These are phyloP conservation scores for Dothidotthia symphoricarpi DNA, from an alignment of 2,329 filamentous ascomycete species.

Conservation along the genomic window DNA sequence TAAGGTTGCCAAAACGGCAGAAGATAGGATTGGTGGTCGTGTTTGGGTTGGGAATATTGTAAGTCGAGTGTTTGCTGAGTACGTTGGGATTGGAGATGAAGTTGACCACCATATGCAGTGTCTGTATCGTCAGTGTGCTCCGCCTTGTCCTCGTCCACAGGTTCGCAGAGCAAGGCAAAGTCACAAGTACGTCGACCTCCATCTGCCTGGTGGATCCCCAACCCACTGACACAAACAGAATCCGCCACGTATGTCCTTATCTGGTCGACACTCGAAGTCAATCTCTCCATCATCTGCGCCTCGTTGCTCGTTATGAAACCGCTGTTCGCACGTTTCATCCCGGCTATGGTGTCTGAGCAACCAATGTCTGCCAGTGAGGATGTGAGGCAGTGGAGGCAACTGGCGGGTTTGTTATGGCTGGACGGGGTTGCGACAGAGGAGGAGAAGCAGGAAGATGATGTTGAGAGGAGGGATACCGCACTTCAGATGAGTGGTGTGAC, in stretches of 20 bases:
- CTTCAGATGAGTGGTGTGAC: conserved; percentile 1
- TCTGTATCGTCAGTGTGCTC: conserved; percentile 32
- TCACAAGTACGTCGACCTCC: conserved; percentile 25
- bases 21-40: conserved; percentile 34
- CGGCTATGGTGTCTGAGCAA: conserved; percentile 26
- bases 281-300: conserved; percentile 47
- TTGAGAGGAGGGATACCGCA: conserved; percentile 11
- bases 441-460: conserved; percentile 8
- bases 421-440: conserved; percentile 1
- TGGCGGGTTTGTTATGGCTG: conserved; percentile 15
- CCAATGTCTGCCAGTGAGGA: conserved; percentile 17
- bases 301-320: conserved; percentile 47
- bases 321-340: conserved; percentile 38
- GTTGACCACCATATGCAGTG: conserved; percentile 15
- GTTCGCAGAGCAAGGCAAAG: conserved; percentile 15
- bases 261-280: conserved; percentile 46
- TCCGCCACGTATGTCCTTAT: conserved; percentile 43
- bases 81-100: background rate
- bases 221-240: conserved; percentile 11
- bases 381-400: conserved; percentile 7
- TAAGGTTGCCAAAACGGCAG: conserved; percentile 35
- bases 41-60: conserved; percentile 42
- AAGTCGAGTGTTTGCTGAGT: conserved; percentile 7
- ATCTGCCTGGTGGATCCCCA: background rate
- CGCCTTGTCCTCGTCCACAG: conserved; percentile 27